These are phyloP conservation scores for Paramarasmius palmivorus DNA, from an alignment of 1,284 basidiomycete species.

Conservation along the genomic window DNA sequence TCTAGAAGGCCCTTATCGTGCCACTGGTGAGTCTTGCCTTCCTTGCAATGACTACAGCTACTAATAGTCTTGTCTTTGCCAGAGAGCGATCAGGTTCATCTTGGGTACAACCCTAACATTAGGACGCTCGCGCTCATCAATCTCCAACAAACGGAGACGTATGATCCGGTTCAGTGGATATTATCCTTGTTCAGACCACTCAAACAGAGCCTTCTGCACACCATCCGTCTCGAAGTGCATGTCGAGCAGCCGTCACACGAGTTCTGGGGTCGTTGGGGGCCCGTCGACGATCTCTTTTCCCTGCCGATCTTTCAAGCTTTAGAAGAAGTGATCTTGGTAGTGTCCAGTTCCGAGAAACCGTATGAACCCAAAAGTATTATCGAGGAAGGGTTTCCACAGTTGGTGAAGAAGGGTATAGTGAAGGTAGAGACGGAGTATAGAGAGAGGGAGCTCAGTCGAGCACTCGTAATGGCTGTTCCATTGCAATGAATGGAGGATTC, in stretches of 20 bases:
- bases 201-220: not conserved
- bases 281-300: not conserved
- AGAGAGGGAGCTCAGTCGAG: not conserved
- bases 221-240: not conserved
- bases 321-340: not conserved
- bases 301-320: not conserved
- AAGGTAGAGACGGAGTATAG: not conserved
- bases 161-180: not conserved
- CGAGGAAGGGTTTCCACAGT: not conserved
- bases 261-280: not conserved
- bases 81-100: conserved; percentile 2
- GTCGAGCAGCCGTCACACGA: not conserved
- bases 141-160: not conserved
- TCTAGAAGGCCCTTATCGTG: not conserved
- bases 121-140: not conserved
- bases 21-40: not conserved
- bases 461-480: too few relatives aligned
- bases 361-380: not conserved
- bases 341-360: not conserved
- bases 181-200: not conserved
- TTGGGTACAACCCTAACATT: not conserved
- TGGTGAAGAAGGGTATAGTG: not conserved
- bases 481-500: too few relatives aligned
- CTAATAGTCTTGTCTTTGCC: not conserved
- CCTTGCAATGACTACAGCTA: too few relatives aligned